Evolutionary conservation across 2,329 filamentous ascomycete genomes (phyloP).

Genomic region (Chaetoscypha palmicola): DNA sequence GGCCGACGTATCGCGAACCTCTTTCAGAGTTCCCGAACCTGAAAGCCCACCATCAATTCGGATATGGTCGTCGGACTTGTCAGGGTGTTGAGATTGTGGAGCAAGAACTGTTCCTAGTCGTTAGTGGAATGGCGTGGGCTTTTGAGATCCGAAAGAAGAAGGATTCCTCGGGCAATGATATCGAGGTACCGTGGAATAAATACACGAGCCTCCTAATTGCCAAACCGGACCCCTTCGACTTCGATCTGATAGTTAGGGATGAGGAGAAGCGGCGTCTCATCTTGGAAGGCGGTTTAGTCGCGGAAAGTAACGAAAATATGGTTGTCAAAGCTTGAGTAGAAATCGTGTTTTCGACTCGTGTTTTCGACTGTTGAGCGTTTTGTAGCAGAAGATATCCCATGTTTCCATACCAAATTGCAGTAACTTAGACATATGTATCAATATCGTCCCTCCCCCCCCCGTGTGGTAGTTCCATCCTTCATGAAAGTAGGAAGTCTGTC

Average conservation of each 20-base stretch:
- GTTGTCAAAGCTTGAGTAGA: too few species aligned
- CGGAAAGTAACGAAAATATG: too few species aligned
- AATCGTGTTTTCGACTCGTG: too few species aligned
- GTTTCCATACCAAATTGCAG: too few species aligned
- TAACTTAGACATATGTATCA: too few species aligned
- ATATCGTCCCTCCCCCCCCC: too few species aligned
- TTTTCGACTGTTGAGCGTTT: too few species aligned
- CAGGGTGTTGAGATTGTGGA: slow-evolving; percentile 57
- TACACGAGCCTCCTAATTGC: slow-evolving; percentile 35
- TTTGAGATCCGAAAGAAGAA: slow-evolving; percentile 35
- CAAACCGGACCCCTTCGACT: slow-evolving; percentile 42
- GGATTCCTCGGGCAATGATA: slow-evolving; percentile 15
- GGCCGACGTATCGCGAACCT: slow-evolving; percentile 58
- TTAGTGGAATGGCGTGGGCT: slow-evolving; percentile 43
- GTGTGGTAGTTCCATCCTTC: too few species aligned
- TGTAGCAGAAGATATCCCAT: too few species aligned
- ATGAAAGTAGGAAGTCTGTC: too few species aligned
- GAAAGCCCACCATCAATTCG: slow-evolving; percentile 57
- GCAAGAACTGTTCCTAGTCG: slow-evolving; percentile 48
- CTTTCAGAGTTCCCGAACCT: slow-evolving; percentile 57
- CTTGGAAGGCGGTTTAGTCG: slow-evolving; percentile 22
- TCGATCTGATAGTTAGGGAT: slow-evolving; percentile 38
- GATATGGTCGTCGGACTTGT: slow-evolving; percentile 56
- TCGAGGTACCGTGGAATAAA: slow-evolving; percentile 14
- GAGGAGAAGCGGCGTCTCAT: slow-evolving; percentile 34